Evolutionary conservation across 1,139 yeast genomes (phyloP), one percentile per base, ranked within the genome.

Genomic region (Fermentozyma sake): DNA sequence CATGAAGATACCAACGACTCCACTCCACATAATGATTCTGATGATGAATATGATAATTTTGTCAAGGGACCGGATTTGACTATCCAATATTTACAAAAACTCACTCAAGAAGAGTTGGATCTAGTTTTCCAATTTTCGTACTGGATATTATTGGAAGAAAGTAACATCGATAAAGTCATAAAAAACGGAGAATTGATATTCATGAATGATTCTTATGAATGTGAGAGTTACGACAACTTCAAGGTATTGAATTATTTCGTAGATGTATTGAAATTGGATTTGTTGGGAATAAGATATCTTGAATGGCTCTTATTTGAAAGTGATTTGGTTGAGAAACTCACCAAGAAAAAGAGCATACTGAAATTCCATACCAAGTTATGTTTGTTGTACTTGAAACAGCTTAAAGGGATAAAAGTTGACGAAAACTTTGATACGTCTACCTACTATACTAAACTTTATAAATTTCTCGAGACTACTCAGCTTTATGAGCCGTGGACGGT

Each of bases 11-110:
- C 23, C 3, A 20, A 16, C n/a, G n/a, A 16, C 5, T 20, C 18
- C 6, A 21, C 9, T 4, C 22, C 23, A 5, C 41, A 37, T 9
- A 39, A 48, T 5, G 41, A 39, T 9, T 46, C 41, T 9, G 44
- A 38, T n/a, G 42, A 52, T 12, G 52, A 44, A 1, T 39, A 53
- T 23, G 59, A 52, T 32, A 47, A 47, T 18, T 55, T 49, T 24
- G 42, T 65, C n/a, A 44, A 41, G 16, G 71, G 76, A 0, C 70
- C 79, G 0, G 58, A 51, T 10, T 57, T 73, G n/a, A 68, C 79
- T 4, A 66, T 85, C 1, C 69, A 67, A 23, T 91, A 89, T 46
- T 54, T 86, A 18, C 81, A 79, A 38, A 72, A 76, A 31, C 60
- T 86, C 17, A 66, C 71, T 5, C 63, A 72, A 34, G 58, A 62